A percentile compares a stretch with the other conserved stretches of the same genome.
Conservation (phyloP, 768 basidiomycete species). For the Galerina sulciceps region DNA sequence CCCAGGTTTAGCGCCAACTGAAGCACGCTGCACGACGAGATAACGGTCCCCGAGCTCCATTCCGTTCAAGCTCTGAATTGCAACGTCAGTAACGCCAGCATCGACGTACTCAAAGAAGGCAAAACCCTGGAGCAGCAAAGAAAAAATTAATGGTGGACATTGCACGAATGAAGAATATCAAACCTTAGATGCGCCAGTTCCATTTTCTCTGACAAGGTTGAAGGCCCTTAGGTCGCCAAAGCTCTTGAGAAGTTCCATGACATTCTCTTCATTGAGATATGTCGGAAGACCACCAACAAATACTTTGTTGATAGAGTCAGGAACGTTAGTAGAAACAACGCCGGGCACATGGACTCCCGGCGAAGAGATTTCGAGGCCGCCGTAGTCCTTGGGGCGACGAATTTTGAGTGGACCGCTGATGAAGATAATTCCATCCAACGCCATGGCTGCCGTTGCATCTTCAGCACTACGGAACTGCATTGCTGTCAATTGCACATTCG, state of each 20-base stretch:
- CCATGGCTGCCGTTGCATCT: constrained; percentile 96
- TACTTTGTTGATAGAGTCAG: constrained; percentile 97
- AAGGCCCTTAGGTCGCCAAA: constrained; percentile 98
- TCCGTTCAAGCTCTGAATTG: constrained; percentile 93
- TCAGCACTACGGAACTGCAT: constrained; percentile 89
- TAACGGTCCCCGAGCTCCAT: constrained; percentile 98
- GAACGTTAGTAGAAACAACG: constrained; percentile 94
- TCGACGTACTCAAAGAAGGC: constrained; percentile 99
- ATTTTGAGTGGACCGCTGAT: constrained; percentile 96
- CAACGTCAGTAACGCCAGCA: constrained; percentile 85
- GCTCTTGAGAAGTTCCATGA: constrained; percentile 95
- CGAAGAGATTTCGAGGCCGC: constrained; percentile 69
- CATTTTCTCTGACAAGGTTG: constrained; percentile 96
- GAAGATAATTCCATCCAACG: constrained; percentile 97
- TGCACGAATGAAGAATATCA: constrained; percentile 8
- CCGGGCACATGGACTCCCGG: constrained; percentile 87
- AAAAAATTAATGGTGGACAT: constrained; percentile 6
- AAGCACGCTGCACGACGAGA: constrained; percentile 95
- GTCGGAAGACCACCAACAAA: constrained; percentile 96
- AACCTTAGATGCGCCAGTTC: constrained; percentile 88
- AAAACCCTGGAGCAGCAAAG: constrained; percentile 70
- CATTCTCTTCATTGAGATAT: constrained; percentile 97
- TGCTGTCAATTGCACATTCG: constrained; percentile 1
- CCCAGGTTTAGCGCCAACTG: constrained; percentile 86
- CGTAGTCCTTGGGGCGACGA: constrained; percentile 96